These are phyloP conservation scores for Lindgomyces ingoldianus DNA, from an alignment of 495 filamentous ascomycete species.

Conservation along the genomic window DNA sequence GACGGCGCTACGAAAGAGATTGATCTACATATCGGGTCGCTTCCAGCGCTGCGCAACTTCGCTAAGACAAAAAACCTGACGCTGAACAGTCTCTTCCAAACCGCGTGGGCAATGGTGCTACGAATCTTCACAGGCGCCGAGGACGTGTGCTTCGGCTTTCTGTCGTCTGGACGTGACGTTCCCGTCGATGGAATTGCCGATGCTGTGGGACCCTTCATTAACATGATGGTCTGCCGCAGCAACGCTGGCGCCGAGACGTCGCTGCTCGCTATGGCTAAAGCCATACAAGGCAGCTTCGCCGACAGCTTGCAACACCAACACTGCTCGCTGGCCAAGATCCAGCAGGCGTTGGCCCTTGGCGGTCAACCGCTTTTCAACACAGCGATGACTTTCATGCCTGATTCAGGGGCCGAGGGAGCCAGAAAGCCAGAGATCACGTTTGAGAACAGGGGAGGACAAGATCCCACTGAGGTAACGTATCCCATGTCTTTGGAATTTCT, in stretches of 20 bases:
- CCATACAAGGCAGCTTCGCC: slow-evolving; percentile 9
- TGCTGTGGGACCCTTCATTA: slow-evolving; percentile 50
- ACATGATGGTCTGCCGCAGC: slow-evolving; percentile 41
- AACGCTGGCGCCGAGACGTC: not conserved
- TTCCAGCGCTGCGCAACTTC: not conserved
- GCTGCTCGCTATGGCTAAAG: slow-evolving; percentile 6
- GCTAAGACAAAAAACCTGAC: slow-evolving; percentile 9
- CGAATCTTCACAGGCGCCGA: slow-evolving; percentile 1
- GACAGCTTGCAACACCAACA: slow-evolving; percentile 19
- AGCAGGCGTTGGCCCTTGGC: slow-evolving; percentile 3
- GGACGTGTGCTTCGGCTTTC: slow-evolving; percentile 16
- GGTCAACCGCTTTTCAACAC: slow-evolving; percentile 22
- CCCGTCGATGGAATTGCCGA: slow-evolving; percentile 49
- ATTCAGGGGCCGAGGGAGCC: too few species aligned
- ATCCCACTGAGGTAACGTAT: too few species aligned
- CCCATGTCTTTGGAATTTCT: too few species aligned
- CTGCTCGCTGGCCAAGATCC: not conserved
- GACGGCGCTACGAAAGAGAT: not conserved
- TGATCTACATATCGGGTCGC: not conserved
- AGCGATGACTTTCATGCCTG: slow-evolving; percentile 19
- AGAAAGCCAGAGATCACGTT: too few species aligned
- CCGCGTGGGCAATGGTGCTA: slow-evolving; percentile 11
- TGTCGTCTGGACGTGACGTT: slow-evolving; percentile 49
- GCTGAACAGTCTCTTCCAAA: not conserved
- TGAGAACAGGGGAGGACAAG: too few species aligned